phyloP scores from a whole-genome alignment of 352 stramenopile genomes.

The Phytophthora brassicae region DNA sequence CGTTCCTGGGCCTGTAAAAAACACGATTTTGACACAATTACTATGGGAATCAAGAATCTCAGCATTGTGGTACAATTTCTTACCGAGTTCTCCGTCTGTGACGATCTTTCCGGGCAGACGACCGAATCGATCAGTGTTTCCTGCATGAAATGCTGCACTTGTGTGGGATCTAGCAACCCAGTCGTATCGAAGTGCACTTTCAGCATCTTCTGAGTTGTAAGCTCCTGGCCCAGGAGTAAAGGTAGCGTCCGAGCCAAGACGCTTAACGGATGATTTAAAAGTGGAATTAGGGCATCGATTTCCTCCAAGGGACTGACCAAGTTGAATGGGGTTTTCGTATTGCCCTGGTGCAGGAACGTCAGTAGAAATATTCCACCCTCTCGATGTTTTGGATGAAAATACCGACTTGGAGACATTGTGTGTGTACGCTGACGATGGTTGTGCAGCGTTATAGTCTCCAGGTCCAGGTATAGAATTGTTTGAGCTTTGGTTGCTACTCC shows the following conservation, averaged over 20 bases:
- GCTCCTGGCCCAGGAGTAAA: conserved; percentile 55
- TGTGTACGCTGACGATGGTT: conserved; percentile 39
- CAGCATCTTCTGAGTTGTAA: conserved; percentile 69
- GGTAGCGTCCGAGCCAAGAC: conserved; percentile 39
- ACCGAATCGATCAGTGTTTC: conserved; percentile 61
- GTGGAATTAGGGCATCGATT: conserved; percentile 43
- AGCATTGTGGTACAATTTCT: not conserved
- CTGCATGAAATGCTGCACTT: conserved; percentile 64
- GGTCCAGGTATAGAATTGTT: conserved; percentile 40
- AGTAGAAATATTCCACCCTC: conserved; percentile 46
- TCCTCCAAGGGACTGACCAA: conserved; percentile 29
- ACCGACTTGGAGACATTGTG: conserved; percentile 61
- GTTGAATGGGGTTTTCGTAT: conserved; percentile 65
- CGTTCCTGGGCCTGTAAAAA: conserved; percentile 47
- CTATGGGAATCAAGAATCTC: not conserved
- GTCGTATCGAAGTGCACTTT: conserved; percentile 66
- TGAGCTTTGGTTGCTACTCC: conserved; percentile 33
- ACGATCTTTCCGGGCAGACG: conserved; percentile 34
- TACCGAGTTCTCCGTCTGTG: conserved; percentile 56
- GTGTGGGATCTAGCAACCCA: conserved; percentile 59
- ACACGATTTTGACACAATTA: conserved; percentile 1
- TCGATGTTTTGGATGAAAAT: conserved; percentile 64
- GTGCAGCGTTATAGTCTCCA: conserved; percentile 53
- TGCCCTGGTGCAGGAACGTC: conserved; percentile 66
- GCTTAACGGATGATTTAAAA: conserved; percentile 69